A percentile compares a stretch with the other conserved stretches of the same genome.
Evolutionary conservation across 2,329 filamentous ascomycete genomes (phyloP).

Genomic region (Exophiala alcalophila): DNA sequence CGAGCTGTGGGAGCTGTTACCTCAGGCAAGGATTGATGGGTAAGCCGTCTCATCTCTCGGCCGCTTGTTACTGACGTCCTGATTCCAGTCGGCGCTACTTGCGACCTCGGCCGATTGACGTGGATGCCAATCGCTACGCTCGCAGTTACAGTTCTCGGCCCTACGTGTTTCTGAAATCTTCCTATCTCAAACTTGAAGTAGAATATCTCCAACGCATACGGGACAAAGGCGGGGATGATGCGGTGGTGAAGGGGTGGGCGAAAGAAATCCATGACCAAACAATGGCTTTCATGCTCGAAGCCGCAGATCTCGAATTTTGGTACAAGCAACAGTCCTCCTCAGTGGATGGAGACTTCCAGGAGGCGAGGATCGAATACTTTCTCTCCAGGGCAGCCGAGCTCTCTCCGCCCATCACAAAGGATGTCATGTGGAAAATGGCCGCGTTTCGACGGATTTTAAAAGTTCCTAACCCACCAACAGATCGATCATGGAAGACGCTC

Average conservation of each 20-base stretch:
- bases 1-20: conserved; percentile 20
- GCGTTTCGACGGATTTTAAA: conserved; percentile 40
- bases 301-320: conserved; percentile 16
- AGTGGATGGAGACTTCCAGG: conserved; percentile 1
- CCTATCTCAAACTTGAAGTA: conserved; percentile 17
- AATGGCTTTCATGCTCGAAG: conserved; percentile 20
- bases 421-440: conserved; percentile 38
- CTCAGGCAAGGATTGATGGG: conserved; percentile 21
- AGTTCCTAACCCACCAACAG: conserved; percentile 33
- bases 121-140: conserved; percentile 11
- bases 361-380: conserved; percentile 30
- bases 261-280: conserved; percentile 10
- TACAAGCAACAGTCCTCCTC: conserved; percentile 3
- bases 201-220: conserved; percentile 10
- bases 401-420: conserved; percentile 36
- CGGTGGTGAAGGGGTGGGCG: conserved; percentile 14
- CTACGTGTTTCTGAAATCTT: conserved; percentile 22
- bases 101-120: conserved; percentile 11
- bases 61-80: not conserved
- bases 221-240: not conserved
- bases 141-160: conserved; percentile 5
- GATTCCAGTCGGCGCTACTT: conserved; percentile 13
- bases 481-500: conserved; percentile 33
- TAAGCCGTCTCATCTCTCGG: conserved; percentile 4
- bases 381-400: conserved; percentile 38